phyloP scores from a whole-genome alignment of 1,284 basidiomycete species.

The Mycena citricolor region DNA sequence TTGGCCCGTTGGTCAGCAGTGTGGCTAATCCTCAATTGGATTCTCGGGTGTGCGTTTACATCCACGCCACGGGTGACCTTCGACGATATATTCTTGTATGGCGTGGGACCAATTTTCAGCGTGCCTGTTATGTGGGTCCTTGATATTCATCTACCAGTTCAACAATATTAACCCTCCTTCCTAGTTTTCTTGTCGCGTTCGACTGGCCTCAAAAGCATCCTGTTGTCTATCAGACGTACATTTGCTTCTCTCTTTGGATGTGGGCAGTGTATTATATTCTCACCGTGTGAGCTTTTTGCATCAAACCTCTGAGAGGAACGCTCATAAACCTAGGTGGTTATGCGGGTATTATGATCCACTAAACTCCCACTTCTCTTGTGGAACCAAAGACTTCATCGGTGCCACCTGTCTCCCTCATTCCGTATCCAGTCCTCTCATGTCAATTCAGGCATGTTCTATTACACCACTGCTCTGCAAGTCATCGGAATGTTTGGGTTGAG shows the following conservation, averaged over 20 bases:
- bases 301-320: conserved; percentile 39
- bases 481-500: conserved; percentile 78
- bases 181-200: conserved; percentile 59
- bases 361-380: conserved; percentile 36
- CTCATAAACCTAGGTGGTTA: conserved; percentile 40
- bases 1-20: conserved; percentile 64
- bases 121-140: conserved; percentile 41
- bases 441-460: conserved; percentile 50
- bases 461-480: conserved; percentile 60
- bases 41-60: conserved; percentile 55
- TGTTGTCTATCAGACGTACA: conserved; percentile 57
- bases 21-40: conserved; percentile 74
- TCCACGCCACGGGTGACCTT: conserved; percentile 44
- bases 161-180: conserved; percentile 15
- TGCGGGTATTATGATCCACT: conserved; percentile 51
- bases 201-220: conserved; percentile 67
- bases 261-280: conserved; percentile 46
- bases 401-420: conserved; percentile 22
- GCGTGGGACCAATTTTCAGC: conserved; percentile 42
- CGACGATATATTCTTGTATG: conserved; percentile 66
- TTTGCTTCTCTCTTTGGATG: conserved; percentile 56
- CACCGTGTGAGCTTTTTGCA: conserved; percentile 53
- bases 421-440: not conserved
- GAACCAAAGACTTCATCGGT: conserved; percentile 56
- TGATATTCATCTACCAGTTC: conserved; percentile 41